A percentile compares a stretch with the other conserved stretches of the same genome.
These are phyloP conservation scores for Podospora fimiseda DNA, from an alignment of 495 filamentous ascomycete genomes.

Conservation along the genomic window DNA sequence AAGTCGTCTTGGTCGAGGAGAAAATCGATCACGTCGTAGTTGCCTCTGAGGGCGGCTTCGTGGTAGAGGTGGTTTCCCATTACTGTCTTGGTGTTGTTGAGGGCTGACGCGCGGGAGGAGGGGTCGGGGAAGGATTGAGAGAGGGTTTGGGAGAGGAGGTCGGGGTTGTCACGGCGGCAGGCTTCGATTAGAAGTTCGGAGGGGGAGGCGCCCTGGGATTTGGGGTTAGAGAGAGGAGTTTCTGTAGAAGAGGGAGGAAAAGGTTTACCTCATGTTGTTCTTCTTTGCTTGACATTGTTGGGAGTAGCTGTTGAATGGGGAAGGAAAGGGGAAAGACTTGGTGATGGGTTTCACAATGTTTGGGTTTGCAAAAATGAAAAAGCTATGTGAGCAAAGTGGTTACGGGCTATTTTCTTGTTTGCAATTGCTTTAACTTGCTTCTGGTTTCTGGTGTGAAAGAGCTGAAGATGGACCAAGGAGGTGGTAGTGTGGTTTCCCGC, in stretches of 20 bases:
- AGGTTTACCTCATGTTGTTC: not conserved
- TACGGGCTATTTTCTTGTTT: too few relatives aligned
- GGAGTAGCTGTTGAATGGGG: not conserved
- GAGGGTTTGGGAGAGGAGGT: constrained; percentile 62
- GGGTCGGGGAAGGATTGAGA: constrained; percentile 35
- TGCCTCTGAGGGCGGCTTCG: constrained; percentile 76
- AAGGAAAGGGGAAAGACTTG: not conserved
- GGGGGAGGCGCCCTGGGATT: constrained; percentile 69
- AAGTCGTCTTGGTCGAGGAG: constrained; percentile 92
- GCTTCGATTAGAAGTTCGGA: constrained; percentile 87
- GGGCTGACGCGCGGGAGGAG: constrained; percentile 55
- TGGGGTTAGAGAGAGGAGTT: not conserved
- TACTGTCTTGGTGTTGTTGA: constrained; percentile 78
- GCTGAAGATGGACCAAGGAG: not conserved
- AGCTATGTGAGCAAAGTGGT: not conserved
- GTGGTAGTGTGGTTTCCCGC: not conserved
- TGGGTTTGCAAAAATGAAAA: not conserved
- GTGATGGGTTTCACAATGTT: too few relatives aligned
- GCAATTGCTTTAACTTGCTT: too few relatives aligned
- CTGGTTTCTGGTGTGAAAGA: not conserved
- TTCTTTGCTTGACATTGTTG: not conserved
- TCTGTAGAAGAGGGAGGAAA: not conserved
- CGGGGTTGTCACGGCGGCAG: constrained; percentile 83
- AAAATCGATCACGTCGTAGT: constrained; percentile 85
- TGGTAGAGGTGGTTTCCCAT: constrained; percentile 85